phyloP scores from a whole-genome alignment of 441 rosid species.

The Geranium incanum region DNA sequence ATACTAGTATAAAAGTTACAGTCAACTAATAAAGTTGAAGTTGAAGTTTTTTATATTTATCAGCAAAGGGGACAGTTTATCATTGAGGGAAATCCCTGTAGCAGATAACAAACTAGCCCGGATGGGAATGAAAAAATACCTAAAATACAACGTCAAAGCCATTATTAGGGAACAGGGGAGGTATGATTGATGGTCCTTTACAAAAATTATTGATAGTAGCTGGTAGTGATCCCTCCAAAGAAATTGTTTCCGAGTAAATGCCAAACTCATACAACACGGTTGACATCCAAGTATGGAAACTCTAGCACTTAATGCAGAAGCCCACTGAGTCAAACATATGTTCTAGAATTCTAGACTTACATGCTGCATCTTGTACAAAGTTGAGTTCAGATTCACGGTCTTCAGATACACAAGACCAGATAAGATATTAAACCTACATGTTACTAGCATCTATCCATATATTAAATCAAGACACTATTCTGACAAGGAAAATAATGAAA shows the following conservation, averaged over 20 bases:
- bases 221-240: too few species aligned
- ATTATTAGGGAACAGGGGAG: too few species aligned
- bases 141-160: too few species aligned
- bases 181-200: too few species aligned
- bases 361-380: background rate
- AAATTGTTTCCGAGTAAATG: background rate
- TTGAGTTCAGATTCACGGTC: slow-evolving; percentile 1
- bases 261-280: background rate
- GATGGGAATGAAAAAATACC: too few species aligned
- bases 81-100: too few species aligned
- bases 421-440: background rate
- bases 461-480: background rate
- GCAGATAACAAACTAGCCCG: too few species aligned
- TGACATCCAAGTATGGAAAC: background rate
- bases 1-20: background rate
- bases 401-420: background rate
- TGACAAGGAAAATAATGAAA: too few species aligned
- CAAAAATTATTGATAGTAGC: too few species aligned
- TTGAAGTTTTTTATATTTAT: background rate
- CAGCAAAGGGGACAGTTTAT: too few species aligned
- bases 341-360: background rate
- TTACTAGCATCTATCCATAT: background rate
- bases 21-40: background rate
- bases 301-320: background rate
- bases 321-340: background rate